A percentile compares a stretch with the other conserved stretches of the same genome.
phyloP scores from a whole-genome alignment of 306 rosid species.

The Sphenostylis stenocarpa region DNA sequence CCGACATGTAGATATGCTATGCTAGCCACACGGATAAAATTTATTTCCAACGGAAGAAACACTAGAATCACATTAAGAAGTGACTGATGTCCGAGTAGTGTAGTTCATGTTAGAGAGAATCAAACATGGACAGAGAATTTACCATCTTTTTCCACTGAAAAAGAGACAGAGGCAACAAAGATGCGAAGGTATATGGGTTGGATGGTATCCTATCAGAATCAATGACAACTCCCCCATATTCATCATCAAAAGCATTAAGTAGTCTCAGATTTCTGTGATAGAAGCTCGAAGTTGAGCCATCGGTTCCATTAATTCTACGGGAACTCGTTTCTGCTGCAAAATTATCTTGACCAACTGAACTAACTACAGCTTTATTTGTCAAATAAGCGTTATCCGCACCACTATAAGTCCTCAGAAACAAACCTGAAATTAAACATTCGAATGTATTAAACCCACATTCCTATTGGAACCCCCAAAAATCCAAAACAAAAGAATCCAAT shows the following conservation, averaged over 20 bases:
- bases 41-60: conserved; percentile 1
- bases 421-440: conserved; percentile 47
- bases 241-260: conserved; percentile 80
- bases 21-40: background rate
- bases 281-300: conserved; percentile 46
- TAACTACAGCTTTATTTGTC: conserved; percentile 39
- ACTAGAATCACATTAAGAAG: conserved; percentile 6
- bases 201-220: conserved; percentile 64
- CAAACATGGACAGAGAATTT: conserved; percentile 9
- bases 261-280: conserved; percentile 48
- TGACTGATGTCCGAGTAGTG: background rate
- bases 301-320: conserved; percentile 51
- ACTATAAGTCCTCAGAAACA: conserved; percentile 43
- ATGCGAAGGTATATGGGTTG: conserved; percentile 52
- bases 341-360: conserved; percentile 48
- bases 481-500: background rate
- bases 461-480: background rate
- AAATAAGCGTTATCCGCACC: conserved; percentile 43
- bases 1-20: background rate
- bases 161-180: conserved; percentile 63
- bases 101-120: background rate
- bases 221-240: conserved; percentile 82
- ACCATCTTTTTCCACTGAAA: conserved; percentile 78
- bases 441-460: background rate
- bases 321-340: conserved; percentile 41